phyloP scores from a whole-genome alignment of 768 basidiomycete species.

The Tephrocybe sp. region DNA sequence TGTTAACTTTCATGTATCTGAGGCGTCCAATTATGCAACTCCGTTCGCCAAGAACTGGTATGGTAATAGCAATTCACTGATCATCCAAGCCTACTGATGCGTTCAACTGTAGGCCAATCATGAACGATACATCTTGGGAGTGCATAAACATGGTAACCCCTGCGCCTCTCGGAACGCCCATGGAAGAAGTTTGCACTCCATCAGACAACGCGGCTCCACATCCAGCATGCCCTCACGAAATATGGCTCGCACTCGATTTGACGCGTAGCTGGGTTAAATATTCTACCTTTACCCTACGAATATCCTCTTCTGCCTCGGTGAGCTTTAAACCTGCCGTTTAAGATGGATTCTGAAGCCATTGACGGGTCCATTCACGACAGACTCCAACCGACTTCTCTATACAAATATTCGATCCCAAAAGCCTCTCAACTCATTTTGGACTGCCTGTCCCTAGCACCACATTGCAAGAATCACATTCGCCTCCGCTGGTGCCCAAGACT shows the following conservation, averaged over 20 bases:
- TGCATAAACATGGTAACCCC: conserved; percentile 38
- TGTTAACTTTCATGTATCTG: conserved; percentile 48
- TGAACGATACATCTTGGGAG: conserved; percentile 32
- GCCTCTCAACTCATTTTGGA: conserved; percentile 20
- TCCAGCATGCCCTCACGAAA: conserved; percentile 38
- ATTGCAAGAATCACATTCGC: not conserved
- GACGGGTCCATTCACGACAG: conserved; percentile 22
- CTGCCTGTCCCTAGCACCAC: not conserved
- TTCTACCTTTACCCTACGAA: conserved; percentile 47
- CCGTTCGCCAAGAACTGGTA: conserved; percentile 26
- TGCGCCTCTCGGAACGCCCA: conserved; percentile 38
- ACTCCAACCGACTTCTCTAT: conserved; percentile 45
- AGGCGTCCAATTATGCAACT: conserved; percentile 19
- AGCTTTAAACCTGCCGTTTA: not conserved
- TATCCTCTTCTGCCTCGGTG: conserved; percentile 60
- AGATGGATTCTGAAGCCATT: not conserved
- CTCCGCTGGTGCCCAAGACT: conserved; percentile 20
- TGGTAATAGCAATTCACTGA: conserved; percentile 14
- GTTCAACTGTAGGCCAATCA: conserved; percentile 34
- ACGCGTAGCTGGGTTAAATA: conserved; percentile 41
- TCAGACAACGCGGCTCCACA: conserved; percentile 13
- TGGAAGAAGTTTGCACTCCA: conserved; percentile 35
- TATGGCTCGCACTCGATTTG: conserved; percentile 50
- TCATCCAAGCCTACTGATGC: not conserved
- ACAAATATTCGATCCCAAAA: conserved; percentile 34